These are phyloP conservation scores for Lactuca sativa DNA, from an alignment of 129 eudicot genomes.

Conservation along the genomic window DNA sequence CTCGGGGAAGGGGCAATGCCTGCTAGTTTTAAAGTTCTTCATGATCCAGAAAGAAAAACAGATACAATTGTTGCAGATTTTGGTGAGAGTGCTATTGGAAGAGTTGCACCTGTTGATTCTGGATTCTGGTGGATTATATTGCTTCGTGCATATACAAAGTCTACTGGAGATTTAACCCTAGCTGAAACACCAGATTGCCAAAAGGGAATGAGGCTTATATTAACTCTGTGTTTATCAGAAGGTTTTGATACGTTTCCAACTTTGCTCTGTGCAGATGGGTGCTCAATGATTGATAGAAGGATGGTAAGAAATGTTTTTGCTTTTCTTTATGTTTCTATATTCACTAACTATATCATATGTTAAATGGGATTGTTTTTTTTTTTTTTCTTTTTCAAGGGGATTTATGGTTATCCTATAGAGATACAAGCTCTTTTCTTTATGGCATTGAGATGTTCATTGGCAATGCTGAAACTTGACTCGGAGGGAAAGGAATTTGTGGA, in stretches of 20 bases:
- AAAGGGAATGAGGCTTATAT: constrained; percentile 88
- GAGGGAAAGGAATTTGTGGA: constrained; percentile 78
- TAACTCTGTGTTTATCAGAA: constrained; percentile 77
- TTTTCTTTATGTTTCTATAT: not conserved
- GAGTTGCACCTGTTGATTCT: constrained; percentile 98
- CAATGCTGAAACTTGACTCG: constrained; percentile 60
- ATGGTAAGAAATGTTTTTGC: constrained; percentile 55
- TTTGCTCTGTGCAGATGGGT: constrained; percentile 88
- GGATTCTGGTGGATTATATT: constrained; percentile 99
- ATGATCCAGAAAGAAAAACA: constrained; percentile 83
- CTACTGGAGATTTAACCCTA: constrained; percentile 78
- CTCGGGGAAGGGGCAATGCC: constrained; percentile 99
- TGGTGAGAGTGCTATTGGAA: constrained; percentile 98
- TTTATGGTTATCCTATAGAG: constrained; percentile 80
- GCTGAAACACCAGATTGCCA: constrained; percentile 95
- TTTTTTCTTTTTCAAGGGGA: constrained; percentile 44
- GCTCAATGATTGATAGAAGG: constrained; percentile 98
- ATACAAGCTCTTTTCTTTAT: constrained; percentile 82
- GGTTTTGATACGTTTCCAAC: constrained; percentile 98
- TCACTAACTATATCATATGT: not conserved
- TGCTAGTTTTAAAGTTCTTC: constrained; percentile 97
- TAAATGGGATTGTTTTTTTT: not conserved
- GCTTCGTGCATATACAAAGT: constrained; percentile 95
- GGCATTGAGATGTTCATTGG: constrained; percentile 65
- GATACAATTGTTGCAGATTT: constrained; percentile 94